phyloP scores from a whole-genome alignment of 169 alveolate species.

The Cryptosporidium andersoni region DNA sequence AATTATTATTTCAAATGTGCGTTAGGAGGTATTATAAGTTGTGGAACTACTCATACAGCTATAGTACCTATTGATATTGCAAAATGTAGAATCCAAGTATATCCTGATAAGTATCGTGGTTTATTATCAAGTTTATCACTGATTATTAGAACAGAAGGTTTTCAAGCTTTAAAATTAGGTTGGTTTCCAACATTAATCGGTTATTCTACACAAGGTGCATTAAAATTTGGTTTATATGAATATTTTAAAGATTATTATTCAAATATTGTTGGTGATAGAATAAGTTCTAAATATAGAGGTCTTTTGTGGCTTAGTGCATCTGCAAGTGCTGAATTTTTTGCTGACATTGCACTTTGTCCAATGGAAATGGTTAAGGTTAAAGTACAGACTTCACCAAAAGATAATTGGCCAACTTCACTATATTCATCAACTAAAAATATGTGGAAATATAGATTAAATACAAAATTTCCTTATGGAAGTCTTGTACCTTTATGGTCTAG shows the following conservation, averaged over 20 bases:
- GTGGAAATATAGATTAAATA: conserved; percentile 77
- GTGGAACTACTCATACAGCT: conserved; percentile 96
- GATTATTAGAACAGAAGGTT: conserved; percentile 88
- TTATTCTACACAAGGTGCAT: conserved; percentile 96
- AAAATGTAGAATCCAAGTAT: conserved; percentile 94
- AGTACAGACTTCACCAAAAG: conserved; percentile 88
- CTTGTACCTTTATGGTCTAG: conserved; percentile 93
- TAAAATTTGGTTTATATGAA: conserved; percentile 97
- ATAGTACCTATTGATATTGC: conserved; percentile 95
- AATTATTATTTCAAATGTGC: conserved; percentile 92
- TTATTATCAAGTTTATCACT: conserved; percentile 79
- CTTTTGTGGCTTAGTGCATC: conserved; percentile 94
- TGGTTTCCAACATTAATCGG: conserved; percentile 98
- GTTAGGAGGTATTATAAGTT: conserved; percentile 95
- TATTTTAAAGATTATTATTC: conserved; percentile 92
- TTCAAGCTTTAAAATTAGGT: conserved; percentile 90
- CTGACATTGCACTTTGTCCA: conserved; percentile 97
- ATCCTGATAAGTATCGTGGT: conserved; percentile 87
- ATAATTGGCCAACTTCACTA: conserved; percentile 86
- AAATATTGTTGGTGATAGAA: conserved; percentile 87
- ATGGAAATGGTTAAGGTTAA: conserved; percentile 95
- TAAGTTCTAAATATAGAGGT: conserved; percentile 82
- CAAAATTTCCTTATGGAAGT: conserved; percentile 89
- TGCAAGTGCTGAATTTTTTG: conserved; percentile 98
- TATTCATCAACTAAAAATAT: conserved; percentile 83